Evolutionary conservation across 345 rosid genomes (phyloP), one percentile per base, ranked within the genome.

Genomic region (Anastatica hierochuntica): DNA sequence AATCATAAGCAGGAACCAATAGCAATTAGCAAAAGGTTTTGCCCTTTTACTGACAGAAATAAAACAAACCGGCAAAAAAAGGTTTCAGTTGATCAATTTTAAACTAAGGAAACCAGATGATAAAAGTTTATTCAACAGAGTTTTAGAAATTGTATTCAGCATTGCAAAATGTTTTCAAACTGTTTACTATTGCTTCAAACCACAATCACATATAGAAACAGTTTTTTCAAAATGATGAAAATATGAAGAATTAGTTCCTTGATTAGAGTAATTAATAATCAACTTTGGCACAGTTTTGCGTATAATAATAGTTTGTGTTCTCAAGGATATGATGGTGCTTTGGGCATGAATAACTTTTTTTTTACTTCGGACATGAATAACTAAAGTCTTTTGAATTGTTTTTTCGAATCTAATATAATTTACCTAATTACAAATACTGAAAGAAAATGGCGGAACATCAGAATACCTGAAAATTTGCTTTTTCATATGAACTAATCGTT

Each of bases 401-500:
- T 19, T 29, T 9, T 2, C 31, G 40, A 56, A 5, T 43, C 41
- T 6, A 14, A 3, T 35, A 20, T 1, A 33, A 11, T 10, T 38
- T 13, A 38, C 15, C 4, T 27, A 0, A 27, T 6, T 11, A 11
- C 14, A 33, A 29, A 27, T 45, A 29, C 18, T 35, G 47, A 40
- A 17, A 20, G 15, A 47, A 47, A 56, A 14, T 17, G 21, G 49
- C 5, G 0, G 34, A 34, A 13, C 40, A 42, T 2, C 39, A 42
- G 31, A 66, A 30, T 70, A 90, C 96, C 98, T 90, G 95, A 23
- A 34, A 31, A 41, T 70, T 12, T 47, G 89, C 74, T 55, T 67
- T 70, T 58, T 84, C 86, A 45, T 63, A 75, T 39, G 95, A 82
- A 63, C 56, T 60, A 52, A 86, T 64, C 26, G 85, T 79, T 63